Evolutionary conservation across 345 rosid species (phyloP), one percentile per base, ranked within the genome.

Genomic region (Pelargonium nanum): DNA sequence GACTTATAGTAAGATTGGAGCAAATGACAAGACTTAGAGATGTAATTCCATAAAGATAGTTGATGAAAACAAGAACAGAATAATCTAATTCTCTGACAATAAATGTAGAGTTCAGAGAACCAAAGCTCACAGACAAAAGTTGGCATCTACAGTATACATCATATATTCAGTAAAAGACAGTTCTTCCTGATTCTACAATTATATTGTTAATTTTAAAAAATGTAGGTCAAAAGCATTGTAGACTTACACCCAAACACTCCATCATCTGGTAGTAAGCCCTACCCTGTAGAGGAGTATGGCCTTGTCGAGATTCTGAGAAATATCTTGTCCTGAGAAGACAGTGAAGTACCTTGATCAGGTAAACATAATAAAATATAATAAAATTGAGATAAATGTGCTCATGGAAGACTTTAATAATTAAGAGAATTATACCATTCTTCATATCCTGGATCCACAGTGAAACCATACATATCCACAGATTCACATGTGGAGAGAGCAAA

Each of bases 221-320:
- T 22, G 7, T 26, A 16, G 26, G 4, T 26, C 20, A 28, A 59
- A 21, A 54, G 44, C 0, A 57, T 32, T 71, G 24, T 30, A 57
- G 61, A 72, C 90, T 80, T 86, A 87, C 97, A 74, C 96, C 99
- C 74, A 93, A 80, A 71, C 96, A 93, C 75, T 90, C 99, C 97
- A 93, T 93, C 97, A 93, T 83, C 77, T 89, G 97, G 77, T 90
- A 90, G 78, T 88, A 94, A 72, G 96, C 96, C 67, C 99, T 81
- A 44, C 99, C 99, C 64, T 85, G 96, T 70, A 94, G 78, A 64
- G 99, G 99, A 48, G 95, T 94, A 78, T 94, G 99, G 28, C 99
- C 99, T 73, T 88, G 75, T 55, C 96, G 83, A 23, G 93, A 86
- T 85, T 94, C 95, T 40, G 97, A 94, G 77, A 90, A 90, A 70